phyloP scores from a whole-genome alignment of 1,284 basidiomycete genomes.

The Phlebopus sp. region DNA sequence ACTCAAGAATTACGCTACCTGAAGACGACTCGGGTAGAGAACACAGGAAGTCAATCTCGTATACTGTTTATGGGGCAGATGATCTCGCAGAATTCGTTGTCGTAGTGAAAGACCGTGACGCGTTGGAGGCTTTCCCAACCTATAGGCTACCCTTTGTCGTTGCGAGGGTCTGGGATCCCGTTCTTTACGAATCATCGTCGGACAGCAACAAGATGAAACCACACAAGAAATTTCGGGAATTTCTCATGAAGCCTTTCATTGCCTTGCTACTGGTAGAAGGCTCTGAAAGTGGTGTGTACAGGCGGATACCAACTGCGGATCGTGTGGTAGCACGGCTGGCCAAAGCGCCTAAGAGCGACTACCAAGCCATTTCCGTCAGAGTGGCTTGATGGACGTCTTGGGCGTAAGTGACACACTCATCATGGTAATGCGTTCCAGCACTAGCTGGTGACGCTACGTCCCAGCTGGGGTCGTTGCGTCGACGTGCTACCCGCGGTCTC shows the following conservation, averaged over 20 bases:
- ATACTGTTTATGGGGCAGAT: constrained; percentile 1
- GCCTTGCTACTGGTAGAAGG: constrained; percentile 2
- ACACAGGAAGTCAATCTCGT: neutral
- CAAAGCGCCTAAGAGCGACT: neutral
- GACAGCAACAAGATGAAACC: neutral
- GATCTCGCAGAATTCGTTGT: neutral
- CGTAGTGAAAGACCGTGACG: neutral
- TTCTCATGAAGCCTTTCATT: constrained; percentile 2
- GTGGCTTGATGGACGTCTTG: neutral
- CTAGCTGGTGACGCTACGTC: no score
- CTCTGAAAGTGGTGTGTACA: neutral
- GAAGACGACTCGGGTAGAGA: neutral
- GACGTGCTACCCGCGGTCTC: no score
- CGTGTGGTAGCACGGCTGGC: constrained; percentile 1
- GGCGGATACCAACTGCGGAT: constrained; percentile 4
- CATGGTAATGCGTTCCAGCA: no score
- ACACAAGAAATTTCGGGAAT: neutral
- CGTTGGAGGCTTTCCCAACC: neutral
- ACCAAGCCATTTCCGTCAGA: neutral
- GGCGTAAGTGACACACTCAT: no score
- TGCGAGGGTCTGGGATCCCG: constrained; percentile 3
- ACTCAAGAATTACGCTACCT: neutral
- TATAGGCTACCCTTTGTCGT: neutral
- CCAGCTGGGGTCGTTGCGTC: no score
- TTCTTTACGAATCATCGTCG: neutral